Conservation (phyloP, 441 rosid genomes). For the Rhodomyrtus psidioides region DNA sequence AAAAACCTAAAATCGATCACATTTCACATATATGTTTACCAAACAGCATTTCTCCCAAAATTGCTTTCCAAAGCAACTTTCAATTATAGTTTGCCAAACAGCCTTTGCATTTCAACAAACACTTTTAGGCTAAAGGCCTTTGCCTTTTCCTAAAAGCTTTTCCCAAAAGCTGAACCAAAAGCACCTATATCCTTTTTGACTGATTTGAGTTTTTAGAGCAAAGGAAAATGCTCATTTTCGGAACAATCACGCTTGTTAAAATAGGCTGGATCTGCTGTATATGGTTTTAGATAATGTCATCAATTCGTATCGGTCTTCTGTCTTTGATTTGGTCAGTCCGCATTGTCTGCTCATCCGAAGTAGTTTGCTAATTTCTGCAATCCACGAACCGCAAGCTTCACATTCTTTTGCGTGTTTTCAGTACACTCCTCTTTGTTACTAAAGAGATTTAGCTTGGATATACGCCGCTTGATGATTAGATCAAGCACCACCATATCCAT, state of each 20-base stretch:
- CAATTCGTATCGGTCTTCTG: neutral
- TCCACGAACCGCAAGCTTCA: neutral
- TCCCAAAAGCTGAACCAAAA: too few species aligned
- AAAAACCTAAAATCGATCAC: too few species aligned
- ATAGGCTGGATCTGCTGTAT: neutral
- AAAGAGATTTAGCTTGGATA: neutral
- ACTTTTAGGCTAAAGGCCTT: too few species aligned
- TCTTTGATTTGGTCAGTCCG: neutral
- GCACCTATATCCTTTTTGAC: neutral
- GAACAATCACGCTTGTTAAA: neutral
- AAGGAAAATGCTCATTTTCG: neutral
- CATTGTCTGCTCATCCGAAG: neutral
- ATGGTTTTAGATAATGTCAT: neutral
- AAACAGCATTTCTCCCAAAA: too few species aligned
- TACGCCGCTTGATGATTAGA: neutral
- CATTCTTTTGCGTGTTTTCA: neutral
- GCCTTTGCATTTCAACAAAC: too few species aligned
- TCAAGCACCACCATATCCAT: neutral
- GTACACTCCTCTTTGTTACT: neutral
- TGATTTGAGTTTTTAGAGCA: neutral
- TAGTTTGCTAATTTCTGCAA: neutral
- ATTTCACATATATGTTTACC: too few species aligned
- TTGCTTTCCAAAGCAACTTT: too few species aligned
- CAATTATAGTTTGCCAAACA: too few species aligned
- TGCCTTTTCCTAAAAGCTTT: too few species aligned